Evolutionary conservation across 208 protist species (phyloP), one percentile per base, ranked within the genome.

Genomic region (Histomonas meleagridis): DNA sequence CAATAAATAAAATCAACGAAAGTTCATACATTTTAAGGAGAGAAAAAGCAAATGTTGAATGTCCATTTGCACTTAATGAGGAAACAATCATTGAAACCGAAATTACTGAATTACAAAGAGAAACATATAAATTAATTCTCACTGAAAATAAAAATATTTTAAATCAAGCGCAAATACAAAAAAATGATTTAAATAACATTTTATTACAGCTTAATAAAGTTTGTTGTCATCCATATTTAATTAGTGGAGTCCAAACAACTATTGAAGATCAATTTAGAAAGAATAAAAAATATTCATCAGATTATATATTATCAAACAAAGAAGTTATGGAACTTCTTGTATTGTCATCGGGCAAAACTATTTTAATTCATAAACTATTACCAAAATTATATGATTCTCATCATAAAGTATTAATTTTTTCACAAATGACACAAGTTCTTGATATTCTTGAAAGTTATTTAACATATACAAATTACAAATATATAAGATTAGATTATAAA

Each of bases 191-290:
- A n/a, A 12, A 16, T 69, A 93, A 93, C 55, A 40, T 93, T 23
- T 65, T 97, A 28, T 94, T 97, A 40, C 93, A 97, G 91, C 92
- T 98, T 2, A 96, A 96, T 38, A 95, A 95, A 94, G 95, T 96
- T 46, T 97, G 97, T 91, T 97, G 97, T 93, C 97, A 98, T 93
- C 97, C 97, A 0, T 98, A 97, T 92, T 94, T 98, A 86, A 97
- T 98, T 95, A 95, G 97, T 72, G 97, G 97, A 51, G 96, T 48
- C 0, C 65, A 86, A 46, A 2, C 32, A 7, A 4, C 10, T 18
- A 76, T 65, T 49, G 21, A 48, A 70, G 48, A 70, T 2, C 86
- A 65, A 91, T 16, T n/a, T 23, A 9, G 7, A 38, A 51, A n/a
- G 35, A 5, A n/a, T 32, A 49, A 38, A 81, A 90, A 43, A 40